These are phyloP conservation scores for Lodderomyces metapsilosis DNA, from an alignment of 1,139 yeast species.

Conservation along the genomic window DNA sequence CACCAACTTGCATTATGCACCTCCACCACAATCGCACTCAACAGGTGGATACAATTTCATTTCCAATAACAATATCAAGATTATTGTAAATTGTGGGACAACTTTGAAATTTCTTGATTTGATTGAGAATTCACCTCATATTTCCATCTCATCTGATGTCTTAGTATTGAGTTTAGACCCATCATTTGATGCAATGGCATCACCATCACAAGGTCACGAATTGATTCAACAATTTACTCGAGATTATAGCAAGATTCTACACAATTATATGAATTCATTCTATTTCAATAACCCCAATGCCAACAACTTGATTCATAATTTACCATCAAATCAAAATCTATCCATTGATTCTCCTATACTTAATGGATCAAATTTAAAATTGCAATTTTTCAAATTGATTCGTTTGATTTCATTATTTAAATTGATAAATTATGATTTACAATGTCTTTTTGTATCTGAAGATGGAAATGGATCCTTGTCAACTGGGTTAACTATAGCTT, in stretches of 20 bases:
- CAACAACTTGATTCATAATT: constrained; percentile 27
- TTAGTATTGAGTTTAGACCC: constrained; percentile 43
- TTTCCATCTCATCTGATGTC: constrained; percentile 37
- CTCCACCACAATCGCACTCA: neutral
- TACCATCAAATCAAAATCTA: constrained; percentile 28
- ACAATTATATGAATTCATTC: constrained; percentile 40
- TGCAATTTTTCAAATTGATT: constrained; percentile 38
- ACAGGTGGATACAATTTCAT: constrained; percentile 14
- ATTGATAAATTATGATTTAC: constrained; percentile 32
- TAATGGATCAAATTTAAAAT: constrained; percentile 36
- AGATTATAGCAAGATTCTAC: constrained; percentile 35
- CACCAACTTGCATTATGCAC: neutral
- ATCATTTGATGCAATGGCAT: constrained; percentile 19
- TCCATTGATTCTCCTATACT: constrained; percentile 36
- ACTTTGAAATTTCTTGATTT: constrained; percentile 30
- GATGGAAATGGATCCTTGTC: constrained; percentile 27
- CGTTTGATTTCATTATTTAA: constrained; percentile 38
- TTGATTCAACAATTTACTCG: constrained; percentile 25
- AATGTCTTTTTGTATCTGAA: constrained; percentile 39
- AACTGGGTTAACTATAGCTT: constrained; percentile 37
- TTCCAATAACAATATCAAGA: constrained; percentile 31
- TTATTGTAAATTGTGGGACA: constrained; percentile 41
- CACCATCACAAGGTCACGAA: constrained; percentile 9
- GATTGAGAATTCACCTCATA: constrained; percentile 19
- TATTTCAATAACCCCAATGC: constrained; percentile 34